Evolutionary conservation across 2,329 filamentous ascomycete genomes (phyloP).

Genomic region (Apiospora hydei): DNA sequence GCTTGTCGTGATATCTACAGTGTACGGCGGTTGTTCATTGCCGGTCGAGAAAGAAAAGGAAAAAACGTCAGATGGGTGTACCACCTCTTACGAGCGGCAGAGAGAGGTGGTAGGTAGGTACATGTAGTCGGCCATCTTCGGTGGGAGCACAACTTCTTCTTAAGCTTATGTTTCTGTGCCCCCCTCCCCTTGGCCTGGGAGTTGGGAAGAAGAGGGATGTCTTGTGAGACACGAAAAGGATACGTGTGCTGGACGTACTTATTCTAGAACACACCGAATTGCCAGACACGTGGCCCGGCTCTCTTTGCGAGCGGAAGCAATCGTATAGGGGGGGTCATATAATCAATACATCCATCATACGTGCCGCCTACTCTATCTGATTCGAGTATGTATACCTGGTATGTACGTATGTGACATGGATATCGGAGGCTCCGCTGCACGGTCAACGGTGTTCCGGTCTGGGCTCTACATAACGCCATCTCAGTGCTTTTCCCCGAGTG

Average conservation of each 20-base stretch:
- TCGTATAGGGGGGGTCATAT: background rate
- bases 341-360: background rate
- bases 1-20: slow-evolving; percentile 15
- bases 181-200: slow-evolving; percentile 1
- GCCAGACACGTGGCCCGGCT: slow-evolving; percentile 20
- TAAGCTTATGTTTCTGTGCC: slow-evolving; percentile 21
- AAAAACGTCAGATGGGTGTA: slow-evolving; percentile 17
- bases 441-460: slow-evolving; percentile 17
- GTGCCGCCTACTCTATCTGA: background rate
- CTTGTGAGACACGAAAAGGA: slow-evolving; percentile 11
- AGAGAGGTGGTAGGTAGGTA: background rate
- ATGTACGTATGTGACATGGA: background rate
- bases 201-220: slow-evolving; percentile 13
- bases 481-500: background rate
- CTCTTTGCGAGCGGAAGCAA: background rate
- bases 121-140: background rate
- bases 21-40: slow-evolving; percentile 9
- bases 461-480: background rate
- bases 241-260: slow-evolving; percentile 12
- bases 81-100: slow-evolving; percentile 10
- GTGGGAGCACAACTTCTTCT: slow-evolving; percentile 13
- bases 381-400: background rate
- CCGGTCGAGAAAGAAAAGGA: background rate
- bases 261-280: slow-evolving; percentile 19
- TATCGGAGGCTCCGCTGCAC: slow-evolving; percentile 13